Percentiles rank a stretch among this genome's conserved stretches.
Evolutionary conservation across 1,284 basidiomycete genomes (phyloP).

Genomic region (Papiliotrema terrestris): DNA sequence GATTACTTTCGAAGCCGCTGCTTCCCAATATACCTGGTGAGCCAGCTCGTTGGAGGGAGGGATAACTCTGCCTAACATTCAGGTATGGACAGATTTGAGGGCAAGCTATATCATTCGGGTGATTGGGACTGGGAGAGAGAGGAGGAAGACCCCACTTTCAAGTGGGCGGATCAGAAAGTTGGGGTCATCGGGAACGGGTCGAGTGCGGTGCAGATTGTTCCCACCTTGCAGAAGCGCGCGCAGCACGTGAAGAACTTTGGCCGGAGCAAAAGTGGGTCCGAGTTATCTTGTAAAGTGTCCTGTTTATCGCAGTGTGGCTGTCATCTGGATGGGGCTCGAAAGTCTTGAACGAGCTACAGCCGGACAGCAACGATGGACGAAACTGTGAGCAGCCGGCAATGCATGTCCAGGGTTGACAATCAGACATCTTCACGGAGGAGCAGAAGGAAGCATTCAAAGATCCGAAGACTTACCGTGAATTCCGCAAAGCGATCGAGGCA

Average conservation of each 20-base stretch:
- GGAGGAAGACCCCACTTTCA: background rate
- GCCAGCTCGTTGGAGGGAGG: too few relatives aligned
- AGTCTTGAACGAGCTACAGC: background rate
- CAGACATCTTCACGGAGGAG: background rate
- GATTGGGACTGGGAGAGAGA: background rate
- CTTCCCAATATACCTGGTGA: background rate
- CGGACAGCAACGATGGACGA: background rate
- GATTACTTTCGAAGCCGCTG: constrained; percentile 1
- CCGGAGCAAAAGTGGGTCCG: background rate
- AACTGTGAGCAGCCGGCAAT: background rate
- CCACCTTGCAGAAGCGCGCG: background rate
- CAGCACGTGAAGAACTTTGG: background rate
- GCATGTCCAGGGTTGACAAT: background rate
- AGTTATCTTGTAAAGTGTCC: background rate
- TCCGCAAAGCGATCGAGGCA: background rate
- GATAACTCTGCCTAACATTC: too few relatives aligned
- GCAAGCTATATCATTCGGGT: background rate
- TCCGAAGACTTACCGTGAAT: background rate
- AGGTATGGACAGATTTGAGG: background rate
- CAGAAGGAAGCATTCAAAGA: background rate
- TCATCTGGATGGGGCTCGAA: background rate
- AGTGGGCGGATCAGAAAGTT: background rate
- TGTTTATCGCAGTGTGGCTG: background rate
- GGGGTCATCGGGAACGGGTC: background rate
- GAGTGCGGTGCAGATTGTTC: background rate